Conservation (phyloP, 768 basidiomycete genomes). For the Hydnomerulius pinastri region DNA sequence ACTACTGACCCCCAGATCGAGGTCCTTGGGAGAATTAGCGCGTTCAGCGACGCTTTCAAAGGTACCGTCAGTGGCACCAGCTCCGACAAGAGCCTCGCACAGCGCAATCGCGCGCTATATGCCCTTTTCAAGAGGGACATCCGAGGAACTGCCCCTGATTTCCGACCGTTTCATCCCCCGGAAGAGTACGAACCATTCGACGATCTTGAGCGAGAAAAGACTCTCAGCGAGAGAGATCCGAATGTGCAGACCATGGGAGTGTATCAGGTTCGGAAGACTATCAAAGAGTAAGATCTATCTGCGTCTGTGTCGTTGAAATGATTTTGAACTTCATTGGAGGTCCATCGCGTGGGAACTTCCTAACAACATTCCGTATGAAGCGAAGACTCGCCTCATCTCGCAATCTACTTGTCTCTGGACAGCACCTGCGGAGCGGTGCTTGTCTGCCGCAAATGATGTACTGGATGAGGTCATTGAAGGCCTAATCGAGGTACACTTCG, state of each 20-base stretch:
- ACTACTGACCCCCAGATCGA: slow-evolving; percentile 45
- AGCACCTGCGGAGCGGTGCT: slow-evolving; percentile 35
- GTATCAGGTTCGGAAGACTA: slow-evolving; percentile 35
- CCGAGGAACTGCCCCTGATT: slow-evolving; percentile 43
- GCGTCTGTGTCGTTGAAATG: neutral
- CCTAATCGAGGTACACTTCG: slow-evolving; percentile 39
- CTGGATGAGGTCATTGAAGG: slow-evolving; percentile 31
- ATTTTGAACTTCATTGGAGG: slow-evolving; percentile 25
- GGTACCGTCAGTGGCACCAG: slow-evolving; percentile 33
- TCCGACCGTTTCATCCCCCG: slow-evolving; percentile 32
- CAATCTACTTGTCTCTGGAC: slow-evolving; percentile 39
- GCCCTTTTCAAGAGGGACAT: slow-evolving; percentile 35
- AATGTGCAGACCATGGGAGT: slow-evolving; percentile 27
- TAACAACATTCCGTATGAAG: slow-evolving; percentile 41
- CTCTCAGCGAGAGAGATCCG: neutral
- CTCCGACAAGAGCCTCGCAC: slow-evolving; percentile 39
- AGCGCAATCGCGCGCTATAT: slow-evolving; percentile 36
- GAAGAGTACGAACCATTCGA: slow-evolving; percentile 11
- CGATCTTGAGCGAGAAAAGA: slow-evolving; percentile 10
- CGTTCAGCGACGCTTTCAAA: slow-evolving; percentile 45
- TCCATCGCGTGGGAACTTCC: slow-evolving; percentile 46
- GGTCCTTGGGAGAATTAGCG: slow-evolving; percentile 43
- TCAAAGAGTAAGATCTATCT: slow-evolving; percentile 32
- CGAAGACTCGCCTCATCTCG: slow-evolving; percentile 39
- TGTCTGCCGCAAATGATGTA: slow-evolving; percentile 33